phyloP scores from a whole-genome alignment of 306 rosid genomes.

The Lotus japonicus region DNA sequence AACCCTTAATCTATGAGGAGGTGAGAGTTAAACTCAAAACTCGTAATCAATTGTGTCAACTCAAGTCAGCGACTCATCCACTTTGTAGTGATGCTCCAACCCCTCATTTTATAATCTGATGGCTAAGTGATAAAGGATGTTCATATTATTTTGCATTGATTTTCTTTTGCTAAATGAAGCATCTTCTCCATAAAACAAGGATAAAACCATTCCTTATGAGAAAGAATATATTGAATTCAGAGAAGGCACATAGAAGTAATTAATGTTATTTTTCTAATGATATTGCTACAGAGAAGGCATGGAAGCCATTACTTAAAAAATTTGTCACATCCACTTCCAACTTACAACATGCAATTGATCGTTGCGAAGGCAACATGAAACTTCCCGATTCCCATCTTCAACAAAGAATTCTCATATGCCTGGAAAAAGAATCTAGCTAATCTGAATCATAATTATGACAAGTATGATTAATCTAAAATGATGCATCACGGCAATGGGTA shows the following conservation, averaged over 20 bases:
- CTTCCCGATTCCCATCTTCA: neutral
- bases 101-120: neutral
- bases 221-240: neutral
- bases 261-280: neutral
- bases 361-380: constrained; percentile 2
- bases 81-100: no score
- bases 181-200: neutral
- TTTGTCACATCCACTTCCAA: neutral
- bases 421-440: neutral
- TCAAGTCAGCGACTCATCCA: no score
- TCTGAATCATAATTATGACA: neutral
- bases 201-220: neutral
- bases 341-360: neutral
- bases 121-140: neutral
- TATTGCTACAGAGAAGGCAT: neutral
- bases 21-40: no score
- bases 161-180: neutral
- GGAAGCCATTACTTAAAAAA: neutral
- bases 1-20: no score
- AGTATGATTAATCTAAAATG: no score
- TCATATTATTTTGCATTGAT: neutral
- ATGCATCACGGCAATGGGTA: neutral
- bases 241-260: neutral
- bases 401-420: neutral
- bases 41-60: no score